phyloP scores from a whole-genome alignment of 805 yeast species.

The Ogataea philodendri region DNA sequence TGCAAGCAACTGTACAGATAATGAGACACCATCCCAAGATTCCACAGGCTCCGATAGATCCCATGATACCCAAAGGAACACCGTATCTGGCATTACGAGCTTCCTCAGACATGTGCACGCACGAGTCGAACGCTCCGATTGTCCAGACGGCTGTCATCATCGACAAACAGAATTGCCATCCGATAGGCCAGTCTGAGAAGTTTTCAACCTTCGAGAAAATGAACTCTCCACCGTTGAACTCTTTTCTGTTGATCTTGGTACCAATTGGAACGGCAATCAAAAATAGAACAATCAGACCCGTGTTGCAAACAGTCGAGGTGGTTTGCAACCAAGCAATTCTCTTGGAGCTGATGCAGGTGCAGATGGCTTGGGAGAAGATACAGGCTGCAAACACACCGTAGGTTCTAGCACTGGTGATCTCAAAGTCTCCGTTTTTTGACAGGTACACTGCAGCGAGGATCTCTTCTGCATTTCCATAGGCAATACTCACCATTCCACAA shows the following conservation, averaged over 20 bases:
- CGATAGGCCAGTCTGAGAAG: conserved; percentile 53
- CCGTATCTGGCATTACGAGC: conserved; percentile 60
- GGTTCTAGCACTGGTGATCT: conserved; percentile 48
- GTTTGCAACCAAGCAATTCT: conserved; percentile 59
- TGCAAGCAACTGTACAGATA: conserved; percentile 53
- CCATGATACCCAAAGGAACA: conserved; percentile 63
- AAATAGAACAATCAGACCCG: conserved; percentile 50
- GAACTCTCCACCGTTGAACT: conserved; percentile 48
- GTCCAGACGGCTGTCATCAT: conserved; percentile 73
- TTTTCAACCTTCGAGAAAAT: conserved; percentile 56
- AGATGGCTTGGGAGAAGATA: conserved; percentile 47
- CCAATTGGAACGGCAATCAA: conserved; percentile 68
- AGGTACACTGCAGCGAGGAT: conserved; percentile 55
- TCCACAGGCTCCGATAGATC: conserved; percentile 58
- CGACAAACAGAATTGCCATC: conserved; percentile 49
- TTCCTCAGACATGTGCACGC: conserved; percentile 73
- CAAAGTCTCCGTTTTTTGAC: conserved; percentile 52
- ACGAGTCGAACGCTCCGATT: conserved; percentile 69
- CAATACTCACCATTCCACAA: conserved; percentile 65
- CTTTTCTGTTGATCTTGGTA: conserved; percentile 39
- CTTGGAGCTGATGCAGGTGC: conserved; percentile 57
- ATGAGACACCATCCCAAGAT: conserved; percentile 56
- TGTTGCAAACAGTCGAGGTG: conserved; percentile 53
- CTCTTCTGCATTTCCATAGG: conserved; percentile 65
- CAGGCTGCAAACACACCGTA: conserved; percentile 70